Evolutionary conservation across 176 grass and related monocot species (phyloP).

Genomic region (Oryza punctata): DNA sequence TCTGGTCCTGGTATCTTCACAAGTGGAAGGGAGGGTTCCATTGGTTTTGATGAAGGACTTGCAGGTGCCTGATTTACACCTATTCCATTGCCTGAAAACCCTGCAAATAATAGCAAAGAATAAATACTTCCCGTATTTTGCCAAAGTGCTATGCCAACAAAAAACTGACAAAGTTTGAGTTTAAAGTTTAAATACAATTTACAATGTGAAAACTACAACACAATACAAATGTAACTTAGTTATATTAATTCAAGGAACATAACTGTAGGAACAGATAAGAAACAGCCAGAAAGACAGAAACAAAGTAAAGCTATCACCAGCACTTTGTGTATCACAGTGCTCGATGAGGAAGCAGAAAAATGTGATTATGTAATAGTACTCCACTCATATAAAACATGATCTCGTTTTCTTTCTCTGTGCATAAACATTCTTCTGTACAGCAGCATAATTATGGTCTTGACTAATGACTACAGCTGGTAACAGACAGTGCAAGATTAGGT

Average conservation of each 20-base stretch:
- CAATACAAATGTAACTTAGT: constrained; percentile 7
- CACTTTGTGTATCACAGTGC: neutral
- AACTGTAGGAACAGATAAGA: constrained; percentile 2
- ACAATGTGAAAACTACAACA: neutral
- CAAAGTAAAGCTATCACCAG: neutral
- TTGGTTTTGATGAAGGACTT: constrained; percentile 48
- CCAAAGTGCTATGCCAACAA: neutral
- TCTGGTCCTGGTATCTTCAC: constrained; percentile 63
- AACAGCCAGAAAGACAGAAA: neutral
- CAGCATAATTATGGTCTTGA: neutral
- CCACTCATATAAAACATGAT: neutral
- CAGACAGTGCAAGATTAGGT: neutral
- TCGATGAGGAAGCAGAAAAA: neutral
- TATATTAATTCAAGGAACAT: constrained; percentile 22
- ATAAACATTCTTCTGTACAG: neutral
- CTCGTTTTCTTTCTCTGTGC: neutral
- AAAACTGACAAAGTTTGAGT: neutral
- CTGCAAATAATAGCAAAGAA: constrained; percentile 35
- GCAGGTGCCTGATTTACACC: constrained; percentile 48
- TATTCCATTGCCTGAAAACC: constrained; percentile 48
- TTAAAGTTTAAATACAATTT: constrained; percentile 12
- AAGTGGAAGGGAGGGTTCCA: constrained; percentile 64
- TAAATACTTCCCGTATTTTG: constrained; percentile 1
- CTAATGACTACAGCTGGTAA: neutral
- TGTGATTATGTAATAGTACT: constrained; percentile 2